phyloP scores from a whole-genome alignment of 352 stramenopile genomes.

The Thraustotheca clavata region DNA sequence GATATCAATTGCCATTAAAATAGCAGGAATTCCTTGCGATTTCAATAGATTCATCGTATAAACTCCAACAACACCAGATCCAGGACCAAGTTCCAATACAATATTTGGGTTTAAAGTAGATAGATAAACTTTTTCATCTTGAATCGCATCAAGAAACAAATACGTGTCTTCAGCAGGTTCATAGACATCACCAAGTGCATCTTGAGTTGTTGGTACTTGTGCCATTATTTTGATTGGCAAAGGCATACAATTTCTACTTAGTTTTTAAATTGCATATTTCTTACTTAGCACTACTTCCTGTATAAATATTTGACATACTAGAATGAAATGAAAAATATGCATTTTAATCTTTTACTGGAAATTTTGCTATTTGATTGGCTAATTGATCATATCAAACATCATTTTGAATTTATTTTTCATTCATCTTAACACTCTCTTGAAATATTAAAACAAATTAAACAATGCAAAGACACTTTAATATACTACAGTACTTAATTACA shows the following conservation, averaged over 20 bases:
- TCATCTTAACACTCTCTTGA: too few species aligned
- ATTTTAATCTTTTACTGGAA: background rate
- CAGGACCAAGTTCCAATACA: constrained; percentile 11
- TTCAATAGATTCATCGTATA: constrained; percentile 57
- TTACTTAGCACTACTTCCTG: background rate
- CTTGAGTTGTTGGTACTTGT: background rate
- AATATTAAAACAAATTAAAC: too few species aligned
- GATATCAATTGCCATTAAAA: constrained; percentile 89
- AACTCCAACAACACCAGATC: constrained; percentile 10
- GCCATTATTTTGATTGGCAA: constrained; percentile 8
- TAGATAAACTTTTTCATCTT: constrained; percentile 73
- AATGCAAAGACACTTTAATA: too few species aligned
- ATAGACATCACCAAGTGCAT: constrained; percentile 81
- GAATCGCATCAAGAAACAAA: constrained; percentile 93
- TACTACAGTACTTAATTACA: too few species aligned
- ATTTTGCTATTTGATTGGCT: background rate
- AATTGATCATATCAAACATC: too few species aligned
- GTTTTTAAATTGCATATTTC: background rate
- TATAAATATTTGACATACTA: background rate
- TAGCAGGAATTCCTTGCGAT: constrained; percentile 36
- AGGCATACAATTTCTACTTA: background rate
- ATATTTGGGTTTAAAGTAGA: constrained; percentile 44
- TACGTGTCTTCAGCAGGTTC: constrained; percentile 97
- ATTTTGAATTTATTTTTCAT: too few species aligned
- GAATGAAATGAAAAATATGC: background rate